phyloP scores from a whole-genome alignment of 371 early-diverging fungal genomes.

The Choanephora cucurbitarum region DNA sequence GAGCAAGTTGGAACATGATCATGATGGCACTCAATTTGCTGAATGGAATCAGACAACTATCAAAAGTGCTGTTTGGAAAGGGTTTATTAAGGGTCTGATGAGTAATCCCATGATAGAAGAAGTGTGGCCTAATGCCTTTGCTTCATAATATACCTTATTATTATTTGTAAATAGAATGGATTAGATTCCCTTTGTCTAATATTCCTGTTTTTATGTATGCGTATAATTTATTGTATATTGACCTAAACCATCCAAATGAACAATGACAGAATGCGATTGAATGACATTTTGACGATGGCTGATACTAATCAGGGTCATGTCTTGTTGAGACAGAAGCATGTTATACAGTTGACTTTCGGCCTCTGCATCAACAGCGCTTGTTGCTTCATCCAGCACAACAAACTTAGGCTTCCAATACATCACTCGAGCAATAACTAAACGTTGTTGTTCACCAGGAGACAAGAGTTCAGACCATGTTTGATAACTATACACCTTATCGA shows the following conservation, averaged over 20 bases:
- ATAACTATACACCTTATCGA: constrained; percentile 50
- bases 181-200: too few species aligned
- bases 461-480: constrained; percentile 68
- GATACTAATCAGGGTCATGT: constrained; percentile 70
- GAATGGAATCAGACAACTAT: constrained; percentile 31
- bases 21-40: constrained; percentile 28
- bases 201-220: too few species aligned
- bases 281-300: constrained; percentile 60
- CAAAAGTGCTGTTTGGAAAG: constrained; percentile 48
- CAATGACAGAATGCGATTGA: constrained; percentile 49
- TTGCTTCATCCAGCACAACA: constrained; percentile 78
- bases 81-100: constrained; percentile 53
- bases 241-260: constrained; percentile 50
- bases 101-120: constrained; percentile 50
- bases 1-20: constrained; percentile 9
- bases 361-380: constrained; percentile 65
- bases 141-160: constrained; percentile 5
- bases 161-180: not conserved
- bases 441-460: constrained; percentile 82
- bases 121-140: constrained; percentile 48
- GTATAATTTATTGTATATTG: constrained; percentile 20
- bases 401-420: constrained; percentile 68
- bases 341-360: constrained; percentile 58
- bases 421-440: constrained; percentile 69
- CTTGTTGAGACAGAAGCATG: constrained; percentile 21